Conservation (phyloP, 2,329 filamentous ascomycete species). For the Cladophialophora yegresii region DNA sequence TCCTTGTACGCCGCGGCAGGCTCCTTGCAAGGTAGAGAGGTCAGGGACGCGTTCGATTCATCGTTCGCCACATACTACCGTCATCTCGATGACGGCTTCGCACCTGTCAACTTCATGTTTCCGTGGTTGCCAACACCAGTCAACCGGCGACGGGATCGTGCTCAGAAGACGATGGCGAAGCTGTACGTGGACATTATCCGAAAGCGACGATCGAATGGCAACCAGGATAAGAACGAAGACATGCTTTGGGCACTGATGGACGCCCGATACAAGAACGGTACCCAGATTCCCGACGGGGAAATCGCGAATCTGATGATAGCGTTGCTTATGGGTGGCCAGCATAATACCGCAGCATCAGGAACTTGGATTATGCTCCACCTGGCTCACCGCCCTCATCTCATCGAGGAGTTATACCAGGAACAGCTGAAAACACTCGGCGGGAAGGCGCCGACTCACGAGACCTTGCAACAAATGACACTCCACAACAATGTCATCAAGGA, state of each 20-base stretch:
- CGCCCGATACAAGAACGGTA: slow-evolving; percentile 80
- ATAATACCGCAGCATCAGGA: slow-evolving; percentile 80
- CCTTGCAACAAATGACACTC: slow-evolving; percentile 74
- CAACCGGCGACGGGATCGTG: slow-evolving; percentile 77
- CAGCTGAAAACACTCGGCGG: slow-evolving; percentile 72
- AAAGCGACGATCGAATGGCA: slow-evolving; percentile 62
- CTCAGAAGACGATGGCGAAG: slow-evolving; percentile 76
- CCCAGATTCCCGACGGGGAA: slow-evolving; percentile 75
- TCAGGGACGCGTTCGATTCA: slow-evolving; percentile 77
- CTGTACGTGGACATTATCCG: slow-evolving; percentile 81
- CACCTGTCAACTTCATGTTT: slow-evolving; percentile 84
- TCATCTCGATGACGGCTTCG: slow-evolving; percentile 87
- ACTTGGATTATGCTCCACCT: slow-evolving; percentile 84
- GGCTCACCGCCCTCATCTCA: slow-evolving; percentile 74
- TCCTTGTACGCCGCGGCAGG: slow-evolving; percentile 89
- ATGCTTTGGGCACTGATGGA: slow-evolving; percentile 92
- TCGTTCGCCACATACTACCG: slow-evolving; percentile 81
- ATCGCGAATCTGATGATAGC: slow-evolving; percentile 94
- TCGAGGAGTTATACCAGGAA: slow-evolving; percentile 80
- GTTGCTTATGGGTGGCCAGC: slow-evolving; percentile 86
- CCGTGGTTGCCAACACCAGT: slow-evolving; percentile 88
- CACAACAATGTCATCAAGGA: slow-evolving; percentile 87
- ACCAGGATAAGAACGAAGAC: slow-evolving; percentile 62
- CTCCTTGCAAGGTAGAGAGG: slow-evolving; percentile 79
- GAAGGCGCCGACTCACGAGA: slow-evolving; percentile 75